Evolutionary conservation across 257 asterid genomes (phyloP).

Genomic region (Leonotis leonurus): DNA sequence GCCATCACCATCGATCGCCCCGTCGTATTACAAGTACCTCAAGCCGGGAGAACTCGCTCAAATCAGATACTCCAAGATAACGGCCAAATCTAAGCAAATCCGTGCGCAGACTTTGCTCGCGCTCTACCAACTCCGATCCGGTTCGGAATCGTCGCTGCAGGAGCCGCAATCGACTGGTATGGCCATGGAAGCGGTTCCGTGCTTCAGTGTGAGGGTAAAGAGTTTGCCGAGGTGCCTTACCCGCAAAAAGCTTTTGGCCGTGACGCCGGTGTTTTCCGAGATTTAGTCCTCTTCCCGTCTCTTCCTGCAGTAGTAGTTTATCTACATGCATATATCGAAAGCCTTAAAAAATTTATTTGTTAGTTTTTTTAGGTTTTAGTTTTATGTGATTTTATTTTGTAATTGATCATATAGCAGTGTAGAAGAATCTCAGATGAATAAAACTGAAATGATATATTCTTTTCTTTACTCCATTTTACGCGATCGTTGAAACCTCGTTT

Average conservation of each 20-base stretch:
- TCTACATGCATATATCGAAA: slow-evolving; percentile 16
- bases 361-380: background rate
- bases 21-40: slow-evolving; percentile 44
- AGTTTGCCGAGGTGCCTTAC: slow-evolving; percentile 40
- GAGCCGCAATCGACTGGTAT: slow-evolving; percentile 15
- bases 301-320: background rate
- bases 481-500: too few species aligned
- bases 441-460: background rate
- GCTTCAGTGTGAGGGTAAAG: slow-evolving; percentile 39
- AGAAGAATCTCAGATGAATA: slow-evolving; percentile 20
- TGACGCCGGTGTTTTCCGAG: slow-evolving; percentile 37
- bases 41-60: slow-evolving; percentile 86
- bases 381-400: slow-evolving; percentile 10
- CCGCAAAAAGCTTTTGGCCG: slow-evolving; percentile 54
- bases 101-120: slow-evolving; percentile 33
- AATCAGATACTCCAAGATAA: slow-evolving; percentile 57
- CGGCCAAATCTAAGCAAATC: slow-evolving; percentile 50
- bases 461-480: background rate
- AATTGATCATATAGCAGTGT: slow-evolving; percentile 22
- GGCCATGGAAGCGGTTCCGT: slow-evolving; percentile 42
- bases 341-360: background rate
- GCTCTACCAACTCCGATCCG: slow-evolving; percentile 31
- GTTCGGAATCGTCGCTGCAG: slow-evolving; percentile 19
- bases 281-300: slow-evolving; percentile 13
- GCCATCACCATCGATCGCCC: background rate